Conservation (phyloP, 441 rosid genomes). For the Rhodomyrtus psidioides region DNA sequence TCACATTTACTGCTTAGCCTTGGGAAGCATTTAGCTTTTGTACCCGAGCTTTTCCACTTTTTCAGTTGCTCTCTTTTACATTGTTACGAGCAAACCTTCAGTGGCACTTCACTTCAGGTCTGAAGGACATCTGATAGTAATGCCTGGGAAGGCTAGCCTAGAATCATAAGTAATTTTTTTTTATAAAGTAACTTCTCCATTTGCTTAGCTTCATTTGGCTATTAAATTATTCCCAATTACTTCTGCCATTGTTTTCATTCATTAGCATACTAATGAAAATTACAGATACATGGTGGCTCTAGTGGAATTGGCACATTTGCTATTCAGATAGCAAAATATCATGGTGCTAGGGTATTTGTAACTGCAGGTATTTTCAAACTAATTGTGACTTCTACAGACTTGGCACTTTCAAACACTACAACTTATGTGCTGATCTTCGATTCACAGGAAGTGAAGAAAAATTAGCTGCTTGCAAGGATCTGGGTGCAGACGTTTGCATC, state of each 20-base stretch:
- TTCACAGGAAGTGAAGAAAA: constrained; percentile 56
- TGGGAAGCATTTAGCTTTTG: background rate
- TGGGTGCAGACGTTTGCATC: constrained; percentile 10
- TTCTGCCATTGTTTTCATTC: background rate
- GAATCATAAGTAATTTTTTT: background rate
- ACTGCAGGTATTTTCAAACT: constrained; percentile 57
- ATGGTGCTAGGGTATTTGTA: constrained; percentile 62
- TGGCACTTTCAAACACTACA: background rate
- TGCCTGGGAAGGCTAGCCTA: background rate
- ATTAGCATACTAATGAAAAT: constrained; percentile 6
- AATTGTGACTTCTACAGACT: background rate
- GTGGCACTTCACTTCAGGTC: background rate
- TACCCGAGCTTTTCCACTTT: background rate
- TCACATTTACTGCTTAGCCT: background rate
- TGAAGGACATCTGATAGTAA: background rate
- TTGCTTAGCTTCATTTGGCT: background rate
- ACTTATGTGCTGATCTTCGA: background rate
- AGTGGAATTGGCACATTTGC: constrained; percentile 95
- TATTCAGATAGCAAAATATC: constrained; percentile 72
- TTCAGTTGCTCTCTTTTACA: background rate
- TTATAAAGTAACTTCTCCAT: background rate
- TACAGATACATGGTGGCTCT: constrained; percentile 84
- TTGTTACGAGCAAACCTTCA: background rate
- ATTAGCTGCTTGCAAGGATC: constrained; percentile 11
- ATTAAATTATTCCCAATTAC: background rate